Evolutionary conservation across 1,139 yeast species (phyloP).

Genomic region (Blastobotrys malaysiensis): DNA sequence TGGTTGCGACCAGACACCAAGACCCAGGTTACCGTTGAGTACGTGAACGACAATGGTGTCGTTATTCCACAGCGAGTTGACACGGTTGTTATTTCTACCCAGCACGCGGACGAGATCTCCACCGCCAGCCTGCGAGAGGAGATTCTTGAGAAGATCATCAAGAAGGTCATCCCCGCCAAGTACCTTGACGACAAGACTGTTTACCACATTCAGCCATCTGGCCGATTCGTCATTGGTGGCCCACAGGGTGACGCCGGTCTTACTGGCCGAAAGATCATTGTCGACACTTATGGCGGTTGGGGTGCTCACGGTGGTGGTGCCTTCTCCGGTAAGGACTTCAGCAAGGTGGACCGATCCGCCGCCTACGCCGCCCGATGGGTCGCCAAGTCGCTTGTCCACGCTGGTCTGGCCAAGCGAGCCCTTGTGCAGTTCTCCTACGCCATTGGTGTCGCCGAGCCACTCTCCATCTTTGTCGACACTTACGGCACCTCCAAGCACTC

Average conservation of each 20-base stretch:
- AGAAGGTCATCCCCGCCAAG: conserved; percentile 87
- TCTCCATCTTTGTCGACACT: conserved; percentile 93
- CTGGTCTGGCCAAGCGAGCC: conserved; percentile 95
- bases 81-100: conserved; percentile 95
- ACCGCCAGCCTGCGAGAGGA: conserved; percentile 85
- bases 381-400: conserved; percentile 92
- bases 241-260: conserved; percentile 99
- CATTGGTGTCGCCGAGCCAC: conserved; percentile 99
- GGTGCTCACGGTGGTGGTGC: conserved; percentile 99
- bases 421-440: conserved; percentile 98
- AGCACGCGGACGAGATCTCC: conserved; percentile 92
- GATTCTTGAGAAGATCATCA: conserved; percentile 71
- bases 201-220: conserved; percentile 99
- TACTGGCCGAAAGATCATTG: conserved; percentile 99
- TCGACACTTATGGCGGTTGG: conserved; percentile 99
- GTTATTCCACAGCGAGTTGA: conserved; percentile 94
- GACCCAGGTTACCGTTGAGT: conserved; percentile 98
- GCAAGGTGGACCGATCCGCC: conserved; percentile 99
- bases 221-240: conserved; percentile 99
- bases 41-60: conserved; percentile 90
- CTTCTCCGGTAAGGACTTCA: conserved; percentile 99
- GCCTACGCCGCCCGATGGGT: conserved; percentile 99
- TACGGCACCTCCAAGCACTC: conserved; percentile 93
- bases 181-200: conserved; percentile 90
- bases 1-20: conserved; percentile 99